Base-by-base conservation (phyloP, 2,329 filamentous ascomycete genomes). In the Magnaporthales sp. region DNA sequence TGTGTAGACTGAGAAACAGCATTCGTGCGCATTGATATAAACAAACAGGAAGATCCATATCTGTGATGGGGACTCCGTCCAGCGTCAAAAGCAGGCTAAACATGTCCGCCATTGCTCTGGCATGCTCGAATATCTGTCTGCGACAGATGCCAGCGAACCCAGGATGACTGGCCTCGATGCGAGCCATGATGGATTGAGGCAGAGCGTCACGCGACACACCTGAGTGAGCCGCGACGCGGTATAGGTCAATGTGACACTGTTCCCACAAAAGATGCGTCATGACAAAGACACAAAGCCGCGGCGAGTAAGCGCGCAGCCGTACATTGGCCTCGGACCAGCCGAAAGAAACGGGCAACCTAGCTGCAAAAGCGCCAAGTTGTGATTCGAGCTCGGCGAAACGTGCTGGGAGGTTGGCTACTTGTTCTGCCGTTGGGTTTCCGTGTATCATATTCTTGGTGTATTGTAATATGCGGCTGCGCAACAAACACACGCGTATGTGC, bases 181-280 rank as follows among this genome's bases (percentile, higher is more conserved):
- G 78, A 64, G 77, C 78, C 10, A 85, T 74, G 13, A 77, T 76
- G 0, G 77, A 72, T 7, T 77, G 77, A 2, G 83, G 78, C 0
- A 86, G 74, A 0, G 83, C 81, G 51, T 86, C 84, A 24, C 81
- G 80, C 15, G 24, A 60, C 38, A 86, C 77, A 0, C 83, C 83
- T 0, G 77, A 77, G 8, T 86, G 76, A 2, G 80, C 83, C 9
- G 64, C 64, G 7, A 86, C 76, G 1, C 84, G 81, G 69, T 85
- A 86, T 2, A 86, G 75, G 70, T 86, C 84, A 69, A 83, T 83
- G 70, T 86, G 80, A 67, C 84, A 86, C 68, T 86, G 84, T 30
- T 83, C 78, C 83, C 83, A 86, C 83, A 81, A 84, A 9, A 86
- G 77, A 69, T 86, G 84, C 10, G 86, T 86, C 83, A 86, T 86